These are phyloP conservation scores for Phialocephala sp. DNA, from an alignment of 2,329 filamentous ascomycete species.

Conservation along the genomic window DNA sequence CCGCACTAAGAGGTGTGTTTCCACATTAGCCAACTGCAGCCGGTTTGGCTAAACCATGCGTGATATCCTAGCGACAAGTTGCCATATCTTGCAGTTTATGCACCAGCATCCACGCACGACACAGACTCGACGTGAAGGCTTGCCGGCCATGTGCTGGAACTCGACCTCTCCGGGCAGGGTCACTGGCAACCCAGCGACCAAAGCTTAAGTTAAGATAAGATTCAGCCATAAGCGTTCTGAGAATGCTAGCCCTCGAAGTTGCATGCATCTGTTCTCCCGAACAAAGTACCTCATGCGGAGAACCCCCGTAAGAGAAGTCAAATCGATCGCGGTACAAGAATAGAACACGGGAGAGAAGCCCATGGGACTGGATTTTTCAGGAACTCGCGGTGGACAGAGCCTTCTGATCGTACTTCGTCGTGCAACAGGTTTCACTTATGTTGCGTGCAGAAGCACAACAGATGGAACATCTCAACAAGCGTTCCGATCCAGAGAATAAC, in stretches of 20 bases:
- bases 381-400: constrained; percentile 14
- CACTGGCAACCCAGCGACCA: constrained; percentile 19
- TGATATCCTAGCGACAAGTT: constrained; percentile 7
- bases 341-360: constrained; percentile 18
- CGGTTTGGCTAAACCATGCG: constrained; percentile 13
- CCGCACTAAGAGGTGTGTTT: constrained; percentile 10
- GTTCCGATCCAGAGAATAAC: constrained; percentile 11
- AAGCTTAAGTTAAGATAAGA: constrained; percentile 34
- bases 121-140: background rate
- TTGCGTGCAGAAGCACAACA: constrained; percentile 3
- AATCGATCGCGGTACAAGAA: constrained; percentile 13
- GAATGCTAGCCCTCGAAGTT: constrained; percentile 17
- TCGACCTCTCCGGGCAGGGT: constrained; percentile 14
- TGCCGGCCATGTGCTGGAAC: constrained; percentile 11
- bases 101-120: constrained; percentile 7
- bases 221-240: constrained; percentile 27
- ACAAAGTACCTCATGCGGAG: constrained; percentile 20
- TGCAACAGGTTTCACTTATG: background rate
- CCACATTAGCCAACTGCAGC: constrained; percentile 10
- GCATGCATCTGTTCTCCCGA: constrained; percentile 12
- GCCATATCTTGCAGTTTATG: constrained; percentile 18
- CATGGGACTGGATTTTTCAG: constrained; percentile 21
- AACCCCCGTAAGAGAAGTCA: constrained; percentile 15
- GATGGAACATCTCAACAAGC: constrained; percentile 8
- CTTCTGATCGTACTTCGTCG: constrained; percentile 4